phyloP scores from a whole-genome alignment of 2,329 filamentous ascomycete genomes.

The Penicillium concentricum region DNA sequence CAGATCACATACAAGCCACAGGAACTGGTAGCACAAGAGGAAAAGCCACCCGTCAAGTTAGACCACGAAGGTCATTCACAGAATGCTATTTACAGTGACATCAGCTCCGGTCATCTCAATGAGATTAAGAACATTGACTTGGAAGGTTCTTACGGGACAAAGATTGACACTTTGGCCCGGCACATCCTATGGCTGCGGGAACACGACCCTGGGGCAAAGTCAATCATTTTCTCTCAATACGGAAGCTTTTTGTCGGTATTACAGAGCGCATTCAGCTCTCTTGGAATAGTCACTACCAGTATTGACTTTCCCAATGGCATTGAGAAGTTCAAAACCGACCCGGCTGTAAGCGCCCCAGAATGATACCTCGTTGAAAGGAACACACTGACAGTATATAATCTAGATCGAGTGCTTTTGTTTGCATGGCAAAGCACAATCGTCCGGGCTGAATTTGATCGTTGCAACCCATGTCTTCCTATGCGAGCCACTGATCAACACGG shows the following conservation, averaged over 20 bases:
- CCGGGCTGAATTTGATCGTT: conserved; percentile 86
- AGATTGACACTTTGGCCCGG: conserved; percentile 78
- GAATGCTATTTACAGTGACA: conserved; percentile 71
- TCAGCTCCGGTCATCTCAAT: conserved; percentile 67
- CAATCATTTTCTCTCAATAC: conserved; percentile 93
- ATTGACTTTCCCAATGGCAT: conserved; percentile 71
- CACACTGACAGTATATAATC: conserved; percentile 19
- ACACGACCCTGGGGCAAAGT: conserved; percentile 82
- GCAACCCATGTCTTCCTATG: conserved; percentile 93
- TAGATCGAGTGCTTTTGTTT: conserved; percentile 79
- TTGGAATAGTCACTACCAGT: conserved; percentile 70
- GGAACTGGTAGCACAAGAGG: conserved; percentile 66
- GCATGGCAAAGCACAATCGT: conserved; percentile 83
- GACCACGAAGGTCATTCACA: conserved; percentile 33
- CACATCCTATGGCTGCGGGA: conserved; percentile 84
- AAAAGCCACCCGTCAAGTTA: conserved; percentile 32
- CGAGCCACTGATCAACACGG: conserved; percentile 89
- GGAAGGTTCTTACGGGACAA: conserved; percentile 74
- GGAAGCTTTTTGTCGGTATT: conserved; percentile 76
- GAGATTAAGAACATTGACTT: conserved; percentile 83
- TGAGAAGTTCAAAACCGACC: conserved; percentile 72
- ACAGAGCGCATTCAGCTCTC: conserved; percentile 64
- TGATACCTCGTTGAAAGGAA: background rate
- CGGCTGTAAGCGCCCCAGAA: conserved; percentile 43
- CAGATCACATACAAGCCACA: conserved; percentile 81